Evolutionary conservation across 2,329 filamentous ascomycete genomes (phyloP).

Genomic region (Sporothrix sp.): DNA sequence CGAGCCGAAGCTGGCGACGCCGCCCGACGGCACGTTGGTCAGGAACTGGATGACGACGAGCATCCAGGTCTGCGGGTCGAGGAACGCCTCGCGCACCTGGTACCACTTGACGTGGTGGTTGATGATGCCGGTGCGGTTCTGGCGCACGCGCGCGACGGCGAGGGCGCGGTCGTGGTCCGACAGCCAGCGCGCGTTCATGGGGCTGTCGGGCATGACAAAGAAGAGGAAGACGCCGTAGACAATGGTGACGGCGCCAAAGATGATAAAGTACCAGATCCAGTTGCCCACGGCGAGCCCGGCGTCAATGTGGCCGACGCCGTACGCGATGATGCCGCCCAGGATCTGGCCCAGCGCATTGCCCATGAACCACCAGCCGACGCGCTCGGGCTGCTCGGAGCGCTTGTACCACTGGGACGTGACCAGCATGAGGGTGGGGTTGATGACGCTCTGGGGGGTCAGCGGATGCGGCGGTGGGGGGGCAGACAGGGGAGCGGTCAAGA

Average conservation of each 20-base stretch:
- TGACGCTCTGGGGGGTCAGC: background rate
- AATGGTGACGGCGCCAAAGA: conserved; percentile 27
- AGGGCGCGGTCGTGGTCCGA: conserved; percentile 21
- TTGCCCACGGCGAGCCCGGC: conserved; percentile 14
- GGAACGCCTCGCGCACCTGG: conserved; percentile 26
- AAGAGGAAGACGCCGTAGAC: conserved; percentile 21
- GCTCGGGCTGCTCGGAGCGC: background rate
- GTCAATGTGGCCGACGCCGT: background rate
- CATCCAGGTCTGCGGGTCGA: conserved; percentile 25
- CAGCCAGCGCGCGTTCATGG: conserved; percentile 20
- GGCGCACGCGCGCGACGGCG: conserved; percentile 24
- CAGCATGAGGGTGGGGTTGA: background rate
- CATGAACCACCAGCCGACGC: background rate
- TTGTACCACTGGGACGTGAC: background rate
- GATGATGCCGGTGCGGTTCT: conserved; percentile 28
- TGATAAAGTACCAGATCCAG: conserved; percentile 24
- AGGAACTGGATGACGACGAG: conserved; percentile 1
- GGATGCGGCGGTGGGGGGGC: too few relatives aligned
- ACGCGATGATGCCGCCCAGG: background rate
- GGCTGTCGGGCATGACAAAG: conserved; percentile 19
- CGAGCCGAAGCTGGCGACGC: conserved; percentile 32
- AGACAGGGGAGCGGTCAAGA: too few relatives aligned
- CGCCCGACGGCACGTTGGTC: conserved; percentile 6
- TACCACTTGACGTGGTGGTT: conserved; percentile 22
- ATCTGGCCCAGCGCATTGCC: background rate